Evolutionary conservation across 192 early-diverging fungal species (phyloP).

Genomic region (Podila verticillata): DNA sequence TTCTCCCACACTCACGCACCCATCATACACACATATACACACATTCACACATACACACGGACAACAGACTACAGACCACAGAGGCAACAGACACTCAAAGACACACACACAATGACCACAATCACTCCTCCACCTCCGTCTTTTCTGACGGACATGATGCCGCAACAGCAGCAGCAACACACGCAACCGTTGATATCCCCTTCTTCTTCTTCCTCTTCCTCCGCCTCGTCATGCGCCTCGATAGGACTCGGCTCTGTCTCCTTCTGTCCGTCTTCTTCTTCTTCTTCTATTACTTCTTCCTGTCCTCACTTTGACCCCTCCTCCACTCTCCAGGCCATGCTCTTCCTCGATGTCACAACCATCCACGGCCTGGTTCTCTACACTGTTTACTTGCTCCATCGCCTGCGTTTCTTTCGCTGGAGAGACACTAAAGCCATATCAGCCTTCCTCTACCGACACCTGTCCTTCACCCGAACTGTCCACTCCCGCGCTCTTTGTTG

Average conservation of each 20-base stretch:
- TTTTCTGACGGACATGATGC: neutral
- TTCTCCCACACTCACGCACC: neutral
- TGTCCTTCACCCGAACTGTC: neutral
- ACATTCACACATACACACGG: neutral
- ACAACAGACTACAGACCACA: neutral
- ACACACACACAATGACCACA: neutral
- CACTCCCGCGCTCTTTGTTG: neutral
- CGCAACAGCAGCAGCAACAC: neutral
- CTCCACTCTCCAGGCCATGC: neutral
- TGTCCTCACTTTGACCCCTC: neutral
- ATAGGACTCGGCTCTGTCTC: no score
- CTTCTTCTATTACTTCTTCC: neutral
- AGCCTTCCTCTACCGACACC: neutral
- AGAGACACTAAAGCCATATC: constrained; percentile 2
- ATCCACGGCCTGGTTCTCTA: constrained; percentile 39
- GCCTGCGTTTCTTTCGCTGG: constrained; percentile 28
- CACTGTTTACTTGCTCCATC: constrained; percentile 33
- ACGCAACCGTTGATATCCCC: neutral
- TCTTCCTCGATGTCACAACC: constrained; percentile 28
- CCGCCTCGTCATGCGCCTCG: no score
- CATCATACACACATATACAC: neutral
- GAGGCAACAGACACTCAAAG: neutral
- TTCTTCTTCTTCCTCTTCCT: no score
- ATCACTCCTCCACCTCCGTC: constrained; percentile 1
- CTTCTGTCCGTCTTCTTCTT: neutral